Evolutionary conservation across 2,329 filamentous ascomycete genomes (phyloP).

Genomic region (Penicillium palitans): DNA sequence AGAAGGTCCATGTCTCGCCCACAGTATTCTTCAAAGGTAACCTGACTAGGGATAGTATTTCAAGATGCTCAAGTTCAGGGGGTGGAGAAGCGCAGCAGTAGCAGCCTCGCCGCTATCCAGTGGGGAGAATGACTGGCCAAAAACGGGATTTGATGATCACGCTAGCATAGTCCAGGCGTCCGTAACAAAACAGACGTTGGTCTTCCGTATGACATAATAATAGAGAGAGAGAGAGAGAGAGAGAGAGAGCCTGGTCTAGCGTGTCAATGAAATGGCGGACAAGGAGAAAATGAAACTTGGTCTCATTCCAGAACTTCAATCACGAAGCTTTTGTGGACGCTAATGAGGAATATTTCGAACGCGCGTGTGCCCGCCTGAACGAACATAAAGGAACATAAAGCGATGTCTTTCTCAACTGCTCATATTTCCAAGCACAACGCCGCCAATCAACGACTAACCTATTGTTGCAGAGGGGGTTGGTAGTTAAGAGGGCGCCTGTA

Average conservation of each 20-base stretch:
- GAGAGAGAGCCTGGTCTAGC: slow-evolving; percentile 9
- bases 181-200: background rate
- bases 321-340: slow-evolving; percentile 27
- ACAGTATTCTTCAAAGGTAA: slow-evolving; percentile 75
- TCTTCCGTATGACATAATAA: slow-evolving; percentile 6
- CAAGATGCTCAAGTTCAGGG: slow-evolving; percentile 44
- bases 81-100: slow-evolving; percentile 73
- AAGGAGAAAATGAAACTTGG: slow-evolving; percentile 19
- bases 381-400: slow-evolving; percentile 3
- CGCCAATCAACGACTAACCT: slow-evolving; percentile 19
- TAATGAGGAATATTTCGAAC: slow-evolving; percentile 22
- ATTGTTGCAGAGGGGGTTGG: slow-evolving; percentile 61
- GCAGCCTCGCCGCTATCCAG: slow-evolving; percentile 73
- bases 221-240: background rate
- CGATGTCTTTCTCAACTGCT: slow-evolving; percentile 7
- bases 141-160: slow-evolving; percentile 54
- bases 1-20: slow-evolving; percentile 86
- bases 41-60: background rate
- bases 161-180: background rate
- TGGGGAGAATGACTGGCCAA: slow-evolving; percentile 82
- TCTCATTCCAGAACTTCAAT: slow-evolving; percentile 34
- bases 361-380: slow-evolving; percentile 19
- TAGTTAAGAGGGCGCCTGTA: slow-evolving; percentile 79
- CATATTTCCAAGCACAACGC: slow-evolving; percentile 13
- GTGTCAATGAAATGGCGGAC: slow-evolving; percentile 10